Base-by-base conservation (phyloP, 495 filamentous ascomycete species). In the Xylaria castorea region DNA sequence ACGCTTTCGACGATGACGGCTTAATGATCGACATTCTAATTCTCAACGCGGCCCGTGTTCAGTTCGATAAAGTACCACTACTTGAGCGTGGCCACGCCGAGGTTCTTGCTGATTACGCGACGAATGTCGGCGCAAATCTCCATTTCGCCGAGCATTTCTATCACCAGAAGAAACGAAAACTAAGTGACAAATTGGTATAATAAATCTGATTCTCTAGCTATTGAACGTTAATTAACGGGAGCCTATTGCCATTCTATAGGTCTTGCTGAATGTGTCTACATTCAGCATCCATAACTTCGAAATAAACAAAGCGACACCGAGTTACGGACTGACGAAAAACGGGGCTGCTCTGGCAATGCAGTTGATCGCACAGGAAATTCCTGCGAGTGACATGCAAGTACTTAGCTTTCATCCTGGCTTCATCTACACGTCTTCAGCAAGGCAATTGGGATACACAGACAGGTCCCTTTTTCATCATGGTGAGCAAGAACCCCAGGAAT, bases 321-420 rank as follows among this genome's bases (percentile, higher is more conserved):
- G 46, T 8, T 86, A 86, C 68, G 74, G 71, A 20, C 27, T 81
- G 27, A 80, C 81, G 48, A 86, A 86, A 78, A 81, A 77, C 61
- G 75, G 83, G 0, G 84, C 79, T 30, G 75, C 76, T 0, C 61
- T 81, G 22, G 46, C 83, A 3, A 48, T 83, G 22, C 81, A 86
- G 77, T 65, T 75, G 38, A 71, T 84, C 18, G 83, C 84, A 25
- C 61, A 75, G 1, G 77, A 83, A 11, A 51, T 75, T 0, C 42
- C 75, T 22, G 60, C 75, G 0, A 71, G 75, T 25, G 64, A 81
- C 27, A 73, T 85, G 73, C 84, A 86, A 68, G 70, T 86, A 12
- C 16, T 86, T 61, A 85, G 74, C 74, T 83, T 80, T 68, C 82
- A 86, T 50, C 85, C 85, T 0, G 85, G 85, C 40, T 63, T 70